These are phyloP conservation scores for Myxozyma neotropica DNA, from an alignment of 805 yeast genomes.

Conservation along the genomic window DNA sequence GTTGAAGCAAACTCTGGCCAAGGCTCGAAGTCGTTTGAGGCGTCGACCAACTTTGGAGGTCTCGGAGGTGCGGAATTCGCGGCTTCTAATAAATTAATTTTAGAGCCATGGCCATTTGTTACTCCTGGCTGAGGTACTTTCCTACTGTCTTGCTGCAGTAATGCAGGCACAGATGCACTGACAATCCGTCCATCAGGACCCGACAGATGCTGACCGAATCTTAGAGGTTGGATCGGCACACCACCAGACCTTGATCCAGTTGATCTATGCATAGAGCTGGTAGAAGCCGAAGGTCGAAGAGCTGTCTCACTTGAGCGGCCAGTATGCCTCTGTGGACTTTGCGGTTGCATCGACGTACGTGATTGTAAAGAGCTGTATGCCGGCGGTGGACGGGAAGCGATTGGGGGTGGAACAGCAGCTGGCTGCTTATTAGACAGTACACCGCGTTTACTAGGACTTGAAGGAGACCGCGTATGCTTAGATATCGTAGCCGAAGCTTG, in stretches of 20 bases:
- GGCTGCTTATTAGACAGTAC: background rate
- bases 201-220: slow-evolving; percentile 10
- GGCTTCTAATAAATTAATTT: background rate
- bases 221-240: slow-evolving; percentile 1
- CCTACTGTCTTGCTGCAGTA: background rate
- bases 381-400: slow-evolving; percentile 4
- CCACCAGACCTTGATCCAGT: background rate
- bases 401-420: background rate
- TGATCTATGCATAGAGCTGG: background rate
- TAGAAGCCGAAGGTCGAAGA: background rate
- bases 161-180: background rate
- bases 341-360: background rate
- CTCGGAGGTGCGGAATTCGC: background rate
- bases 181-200: slow-evolving; percentile 6
- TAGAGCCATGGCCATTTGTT: background rate
- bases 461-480: background rate
- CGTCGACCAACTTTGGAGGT: slow-evolving; percentile 16
- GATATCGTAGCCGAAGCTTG: background rate
- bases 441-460: background rate
- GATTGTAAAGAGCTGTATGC: background rate
- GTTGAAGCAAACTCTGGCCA: slow-evolving; percentile 21
- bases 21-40: slow-evolving; percentile 21
- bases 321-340: background rate
- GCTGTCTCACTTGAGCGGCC: background rate
- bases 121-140: background rate